Evolutionary conservation across 345 rosid genomes (phyloP).

Genomic region (Pelargonium nanum): DNA sequence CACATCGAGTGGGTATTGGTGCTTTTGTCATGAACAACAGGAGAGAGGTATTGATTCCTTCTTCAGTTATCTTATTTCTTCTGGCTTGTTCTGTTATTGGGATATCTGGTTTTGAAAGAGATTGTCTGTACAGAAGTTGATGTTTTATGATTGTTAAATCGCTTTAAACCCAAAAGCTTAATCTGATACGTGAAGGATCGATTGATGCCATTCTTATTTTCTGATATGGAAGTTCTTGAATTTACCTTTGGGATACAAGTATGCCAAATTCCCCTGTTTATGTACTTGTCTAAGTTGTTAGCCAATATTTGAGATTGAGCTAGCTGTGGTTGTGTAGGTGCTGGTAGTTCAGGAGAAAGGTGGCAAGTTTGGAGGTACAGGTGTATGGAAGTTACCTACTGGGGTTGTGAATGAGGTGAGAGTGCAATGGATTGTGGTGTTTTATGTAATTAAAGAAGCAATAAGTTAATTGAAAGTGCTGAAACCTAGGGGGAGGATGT

Average conservation of each 20-base stretch:
- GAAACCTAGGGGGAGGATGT: conserved; percentile 71
- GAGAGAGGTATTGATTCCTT: conserved; percentile 48
- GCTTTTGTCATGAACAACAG: conserved; percentile 69
- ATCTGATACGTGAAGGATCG: too few relatives aligned
- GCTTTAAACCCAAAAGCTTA: too few relatives aligned
- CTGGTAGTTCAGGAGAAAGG: conserved; percentile 74
- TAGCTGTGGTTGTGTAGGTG: conserved; percentile 30
- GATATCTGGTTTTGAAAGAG: not conserved
- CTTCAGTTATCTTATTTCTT: too few relatives aligned
- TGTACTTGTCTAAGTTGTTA: too few relatives aligned
- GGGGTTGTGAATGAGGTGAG: conserved; percentile 70
- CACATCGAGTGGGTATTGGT: conserved; percentile 70
- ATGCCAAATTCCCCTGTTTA: too few relatives aligned
- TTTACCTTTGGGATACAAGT: too few relatives aligned
- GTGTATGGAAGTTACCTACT: conserved; percentile 84
- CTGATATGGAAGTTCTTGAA: too few relatives aligned
- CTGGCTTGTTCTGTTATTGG: too few relatives aligned
- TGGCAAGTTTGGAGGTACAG: conserved; percentile 43
- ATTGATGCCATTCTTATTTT: too few relatives aligned
- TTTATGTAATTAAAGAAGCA: not conserved
- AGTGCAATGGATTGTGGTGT: not conserved
- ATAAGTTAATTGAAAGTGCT: not conserved
- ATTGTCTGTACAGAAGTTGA: too few relatives aligned
- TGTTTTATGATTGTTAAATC: too few relatives aligned
- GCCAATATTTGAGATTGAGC: too few relatives aligned